phyloP scores from a whole-genome alignment of 2,329 filamentous ascomycete genomes.

The Ilyonectria mors-panacis region DNA sequence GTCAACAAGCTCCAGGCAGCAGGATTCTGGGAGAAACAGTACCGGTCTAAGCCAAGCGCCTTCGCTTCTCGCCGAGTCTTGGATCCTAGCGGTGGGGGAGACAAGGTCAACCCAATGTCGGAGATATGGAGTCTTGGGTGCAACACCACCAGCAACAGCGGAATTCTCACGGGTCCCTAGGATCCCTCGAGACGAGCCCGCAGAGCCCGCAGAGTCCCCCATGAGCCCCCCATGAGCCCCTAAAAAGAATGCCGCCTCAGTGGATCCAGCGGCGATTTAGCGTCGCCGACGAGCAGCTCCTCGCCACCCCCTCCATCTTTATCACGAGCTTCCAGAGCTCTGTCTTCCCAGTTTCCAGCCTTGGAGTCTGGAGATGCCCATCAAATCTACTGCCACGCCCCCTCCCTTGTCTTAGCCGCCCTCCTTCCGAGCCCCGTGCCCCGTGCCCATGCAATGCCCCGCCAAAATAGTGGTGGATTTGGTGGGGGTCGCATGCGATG shows the following conservation, averaged over 20 bases:
- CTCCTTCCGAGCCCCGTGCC: slow-evolving; percentile 31
- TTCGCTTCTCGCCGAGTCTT: background rate
- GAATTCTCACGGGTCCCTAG: background rate
- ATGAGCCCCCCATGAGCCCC: slow-evolving; percentile 22
- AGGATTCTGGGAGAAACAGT: slow-evolving; percentile 34
- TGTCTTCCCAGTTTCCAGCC: slow-evolving; percentile 12
- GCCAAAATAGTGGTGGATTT: slow-evolving; percentile 38
- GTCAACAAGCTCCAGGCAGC: slow-evolving; percentile 38
- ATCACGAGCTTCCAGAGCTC: slow-evolving; percentile 39
- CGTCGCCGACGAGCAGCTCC: slow-evolving; percentile 23
- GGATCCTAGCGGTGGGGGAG: slow-evolving; percentile 1
- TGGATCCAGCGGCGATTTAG: slow-evolving; percentile 21
- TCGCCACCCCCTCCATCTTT: slow-evolving; percentile 21
- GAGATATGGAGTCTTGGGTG: slow-evolving; percentile 1
- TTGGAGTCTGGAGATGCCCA: slow-evolving; percentile 1
- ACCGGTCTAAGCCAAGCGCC: slow-evolving; percentile 6
- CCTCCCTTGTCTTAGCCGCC: slow-evolving; percentile 27
- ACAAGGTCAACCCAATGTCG: background rate
- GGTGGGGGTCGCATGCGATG: slow-evolving; percentile 40
- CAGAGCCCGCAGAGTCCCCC: background rate
- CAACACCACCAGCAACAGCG: slow-evolving; percentile 2
- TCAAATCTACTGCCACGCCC: slow-evolving; percentile 20
- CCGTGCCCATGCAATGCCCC: slow-evolving; percentile 34
- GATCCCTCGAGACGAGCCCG: slow-evolving; percentile 10
- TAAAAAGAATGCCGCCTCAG: slow-evolving; percentile 13